A percentile compares a stretch with the other conserved stretches of the same genome.
These are phyloP conservation scores for Fusarium devonianum DNA, from an alignment of 2,329 filamentous ascomycete genomes.

Conservation along the genomic window DNA sequence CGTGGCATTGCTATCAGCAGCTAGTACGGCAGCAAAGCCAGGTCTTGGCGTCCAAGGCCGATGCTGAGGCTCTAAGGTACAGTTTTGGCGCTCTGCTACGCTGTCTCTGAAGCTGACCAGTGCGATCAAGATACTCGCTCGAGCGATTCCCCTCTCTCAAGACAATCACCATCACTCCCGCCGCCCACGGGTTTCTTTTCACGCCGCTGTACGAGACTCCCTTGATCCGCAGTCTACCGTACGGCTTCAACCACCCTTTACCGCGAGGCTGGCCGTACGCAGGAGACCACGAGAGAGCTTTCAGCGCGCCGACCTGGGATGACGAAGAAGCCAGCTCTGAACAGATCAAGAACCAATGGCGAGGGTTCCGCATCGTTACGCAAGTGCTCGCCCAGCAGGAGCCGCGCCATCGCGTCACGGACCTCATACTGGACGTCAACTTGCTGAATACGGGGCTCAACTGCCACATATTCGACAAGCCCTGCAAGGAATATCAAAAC, in stretches of 20 bases:
- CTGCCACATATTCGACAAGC: constrained; percentile 3
- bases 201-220: constrained; percentile 51
- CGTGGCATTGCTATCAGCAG: constrained; percentile 43
- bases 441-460: constrained; percentile 43
- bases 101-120: too few relatives aligned
- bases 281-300: not conserved
- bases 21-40: constrained; percentile 47
- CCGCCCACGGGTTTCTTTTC: constrained; percentile 48
- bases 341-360: constrained; percentile 1
- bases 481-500: not conserved
- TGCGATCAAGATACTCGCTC: constrained; percentile 6
- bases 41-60: constrained; percentile 38
- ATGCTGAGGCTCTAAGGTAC: constrained; percentile 45
- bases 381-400: not conserved
- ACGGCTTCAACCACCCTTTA: constrained; percentile 50
- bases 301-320: not conserved
- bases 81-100: not conserved
- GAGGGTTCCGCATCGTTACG: not conserved
- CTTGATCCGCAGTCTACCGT: constrained; percentile 50
- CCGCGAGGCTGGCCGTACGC: constrained; percentile 38
- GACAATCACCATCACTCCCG: constrained; percentile 50
- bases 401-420: constrained; percentile 36
- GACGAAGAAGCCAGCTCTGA: constrained; percentile 5
- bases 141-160: constrained; percentile 46
- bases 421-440: constrained; percentile 46